Percentiles rank a stretch among this genome's conserved stretches.
These are phyloP conservation scores for Albugo candida DNA, from an alignment of 352 stramenopile species.

Conservation along the genomic window DNA sequence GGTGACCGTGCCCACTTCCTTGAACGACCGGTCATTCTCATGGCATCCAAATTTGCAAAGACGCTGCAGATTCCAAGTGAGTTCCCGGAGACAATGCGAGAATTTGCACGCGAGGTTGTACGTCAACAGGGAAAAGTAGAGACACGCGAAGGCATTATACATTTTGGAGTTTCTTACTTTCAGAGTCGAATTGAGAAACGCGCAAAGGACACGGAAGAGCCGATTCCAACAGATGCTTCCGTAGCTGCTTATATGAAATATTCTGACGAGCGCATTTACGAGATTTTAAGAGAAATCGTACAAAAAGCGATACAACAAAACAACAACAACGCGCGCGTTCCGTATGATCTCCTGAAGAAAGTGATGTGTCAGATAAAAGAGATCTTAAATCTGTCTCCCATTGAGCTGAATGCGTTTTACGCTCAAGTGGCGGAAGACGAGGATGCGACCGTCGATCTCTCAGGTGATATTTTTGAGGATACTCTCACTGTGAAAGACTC, in stretches of 20 bases:
- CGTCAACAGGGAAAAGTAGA: slow-evolving; percentile 67
- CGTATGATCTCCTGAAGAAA: too few relatives aligned
- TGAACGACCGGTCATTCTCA: slow-evolving; percentile 6
- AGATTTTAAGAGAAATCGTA: too few relatives aligned
- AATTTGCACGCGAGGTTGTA: slow-evolving; percentile 63
- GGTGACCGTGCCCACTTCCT: too few relatives aligned
- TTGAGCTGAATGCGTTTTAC: too few relatives aligned
- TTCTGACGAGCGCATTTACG: neutral
- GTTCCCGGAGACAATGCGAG: slow-evolving; percentile 53
- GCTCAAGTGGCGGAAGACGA: too few relatives aligned
- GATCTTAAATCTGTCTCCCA: too few relatives aligned
- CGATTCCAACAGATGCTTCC: neutral
- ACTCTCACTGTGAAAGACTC: too few relatives aligned
- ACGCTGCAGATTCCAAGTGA: slow-evolving; percentile 43
- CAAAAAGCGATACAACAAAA: too few relatives aligned
- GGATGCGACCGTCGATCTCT: too few relatives aligned
- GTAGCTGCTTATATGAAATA: neutral
- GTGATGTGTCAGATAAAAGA: too few relatives aligned
- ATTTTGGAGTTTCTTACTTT: slow-evolving; percentile 56
- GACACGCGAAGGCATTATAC: slow-evolving; percentile 57
- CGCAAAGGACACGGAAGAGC: neutral
- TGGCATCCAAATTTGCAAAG: slow-evolving; percentile 77
- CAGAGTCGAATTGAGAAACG: slow-evolving; percentile 21
- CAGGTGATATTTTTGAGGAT: too few relatives aligned
- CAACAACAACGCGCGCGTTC: too few relatives aligned